Conservation (phyloP, 78 protist species). For the Speleostelium caveatum region DNA sequence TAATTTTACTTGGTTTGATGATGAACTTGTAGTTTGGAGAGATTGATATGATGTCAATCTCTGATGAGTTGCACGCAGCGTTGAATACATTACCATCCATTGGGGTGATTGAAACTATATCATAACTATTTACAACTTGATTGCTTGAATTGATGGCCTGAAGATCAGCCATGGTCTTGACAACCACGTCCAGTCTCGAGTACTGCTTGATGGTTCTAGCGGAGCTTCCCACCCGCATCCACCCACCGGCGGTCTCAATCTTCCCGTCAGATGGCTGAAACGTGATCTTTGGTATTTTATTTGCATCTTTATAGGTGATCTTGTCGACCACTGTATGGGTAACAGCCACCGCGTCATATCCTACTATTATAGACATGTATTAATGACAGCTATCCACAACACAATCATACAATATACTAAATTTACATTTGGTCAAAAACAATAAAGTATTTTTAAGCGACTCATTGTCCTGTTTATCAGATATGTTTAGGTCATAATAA, state of each 20-base stretch:
- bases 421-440: no score
- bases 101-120: conserved; percentile 19
- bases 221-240: conserved; percentile 27
- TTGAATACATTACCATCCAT: conserved; percentile 21
- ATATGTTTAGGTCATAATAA: no score
- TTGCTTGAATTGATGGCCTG: conserved; percentile 20
- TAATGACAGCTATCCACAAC: no score
- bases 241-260: conserved; percentile 10
- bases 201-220: conserved; percentile 40
- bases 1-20: conserved; percentile 32
- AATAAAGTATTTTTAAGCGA: no score
- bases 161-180: conserved; percentile 43
- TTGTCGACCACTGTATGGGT: conserved; percentile 56
- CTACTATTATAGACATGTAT: conserved; percentile 25
- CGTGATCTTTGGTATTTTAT: not conserved
- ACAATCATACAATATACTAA: no score
- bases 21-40: not conserved
- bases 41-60: conserved; percentile 57
- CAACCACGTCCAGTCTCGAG: conserved; percentile 37
- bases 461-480: no score
- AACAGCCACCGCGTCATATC: conserved; percentile 71
- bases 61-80: conserved; percentile 44
- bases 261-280: not conserved
- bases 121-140: conserved; percentile 50
- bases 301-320: conserved; percentile 41